Evolutionary conservation across 805 yeast genomes (phyloP).

Genomic region (Wickerhamiella hasegawae): DNA sequence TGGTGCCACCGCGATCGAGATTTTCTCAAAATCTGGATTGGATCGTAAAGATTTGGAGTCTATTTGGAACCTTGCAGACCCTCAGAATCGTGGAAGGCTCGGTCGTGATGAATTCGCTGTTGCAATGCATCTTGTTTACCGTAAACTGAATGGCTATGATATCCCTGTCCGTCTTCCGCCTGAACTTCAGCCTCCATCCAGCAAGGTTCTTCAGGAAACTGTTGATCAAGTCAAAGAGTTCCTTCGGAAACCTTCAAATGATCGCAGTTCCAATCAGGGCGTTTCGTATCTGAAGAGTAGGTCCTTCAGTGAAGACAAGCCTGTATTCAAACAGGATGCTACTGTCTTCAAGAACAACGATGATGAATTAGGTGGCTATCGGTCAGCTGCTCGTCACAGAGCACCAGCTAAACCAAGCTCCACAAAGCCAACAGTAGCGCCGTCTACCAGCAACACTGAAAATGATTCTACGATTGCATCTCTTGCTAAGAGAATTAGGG

Average conservation of each 20-base stretch:
- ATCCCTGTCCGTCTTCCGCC: constrained; percentile 74
- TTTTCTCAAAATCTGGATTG: constrained; percentile 84
- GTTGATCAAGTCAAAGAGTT: constrained; percentile 55
- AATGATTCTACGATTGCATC: constrained; percentile 25
- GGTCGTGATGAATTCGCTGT: constrained; percentile 86
- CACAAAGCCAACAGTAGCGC: constrained; percentile 1
- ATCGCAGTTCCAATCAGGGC: not conserved
- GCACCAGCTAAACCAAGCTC: constrained; percentile 7
- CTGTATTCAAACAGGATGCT: constrained; percentile 29
- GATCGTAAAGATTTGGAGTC: constrained; percentile 71
- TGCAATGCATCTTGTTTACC: constrained; percentile 92
- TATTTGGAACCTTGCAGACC: constrained; percentile 83
- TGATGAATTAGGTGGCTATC: constrained; percentile 52
- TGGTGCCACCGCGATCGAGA: constrained; percentile 68
- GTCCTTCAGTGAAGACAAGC: constrained; percentile 18
- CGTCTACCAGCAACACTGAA: constrained; percentile 15
- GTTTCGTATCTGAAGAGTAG: constrained; percentile 19
- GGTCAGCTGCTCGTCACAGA: constrained; percentile 45
- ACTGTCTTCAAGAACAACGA: constrained; percentile 54
- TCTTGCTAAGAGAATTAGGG: constrained; percentile 49
- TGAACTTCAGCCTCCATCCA: constrained; percentile 77
- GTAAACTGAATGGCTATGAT: constrained; percentile 77
- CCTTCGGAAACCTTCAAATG: constrained; percentile 21
- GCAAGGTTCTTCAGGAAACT: constrained; percentile 54
- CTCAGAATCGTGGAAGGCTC: constrained; percentile 64